Base-by-base conservation (phyloP, 108 stramenopile genomes). In the Cyclostephanos tholiformis region DNA sequence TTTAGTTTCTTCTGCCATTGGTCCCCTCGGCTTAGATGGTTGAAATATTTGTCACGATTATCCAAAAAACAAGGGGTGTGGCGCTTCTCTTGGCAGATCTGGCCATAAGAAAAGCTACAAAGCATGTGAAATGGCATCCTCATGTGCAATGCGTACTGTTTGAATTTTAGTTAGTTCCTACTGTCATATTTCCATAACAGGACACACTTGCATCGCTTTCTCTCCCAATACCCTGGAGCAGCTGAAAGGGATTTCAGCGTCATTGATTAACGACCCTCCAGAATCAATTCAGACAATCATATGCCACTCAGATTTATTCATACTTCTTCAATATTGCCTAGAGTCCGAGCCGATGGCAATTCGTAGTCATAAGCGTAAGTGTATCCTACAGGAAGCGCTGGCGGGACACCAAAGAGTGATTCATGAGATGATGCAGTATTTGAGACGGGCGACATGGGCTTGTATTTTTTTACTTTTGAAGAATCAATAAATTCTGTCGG, bases 321-420 rank as follows among this genome's bases (percentile, higher is more conserved):
- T 25, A 26, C 25, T 22, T 55, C 2, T 27, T 55, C 53, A 55
- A 27, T n/a, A n/a, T n/a, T n/a, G n/a, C n/a, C n/a, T n/a, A n/a
- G n/a, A n/a, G n/a, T 23, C 22, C 2, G 23, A 41, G 61, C n/a
- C 14, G 32, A 20, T 14, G 2, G 59, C 36, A 30, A 20, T 0
- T 27, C 29, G 8, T 27, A 60, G 6, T 30, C 32, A 12, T 2
- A 43, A 19, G 41, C 61, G 38, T 38, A 62, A 3, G 36, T 62
- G 41, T 44, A 62, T 11, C 22, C 61, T n/a, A 38, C 61, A 1
- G 61, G 61, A 39, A 62, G 61, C 36, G 22, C 30, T n/a, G 61
- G 61, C 10, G 61, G 61, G 8, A 23, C 61, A 5, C 11, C 0
- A 38, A 23, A 62, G 38, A 19, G 2, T n/a, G 36, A 38, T 19